These are phyloP conservation scores for Beauveria asiatica DNA, from an alignment of 2,329 filamentous ascomycete genomes.

Conservation along the genomic window DNA sequence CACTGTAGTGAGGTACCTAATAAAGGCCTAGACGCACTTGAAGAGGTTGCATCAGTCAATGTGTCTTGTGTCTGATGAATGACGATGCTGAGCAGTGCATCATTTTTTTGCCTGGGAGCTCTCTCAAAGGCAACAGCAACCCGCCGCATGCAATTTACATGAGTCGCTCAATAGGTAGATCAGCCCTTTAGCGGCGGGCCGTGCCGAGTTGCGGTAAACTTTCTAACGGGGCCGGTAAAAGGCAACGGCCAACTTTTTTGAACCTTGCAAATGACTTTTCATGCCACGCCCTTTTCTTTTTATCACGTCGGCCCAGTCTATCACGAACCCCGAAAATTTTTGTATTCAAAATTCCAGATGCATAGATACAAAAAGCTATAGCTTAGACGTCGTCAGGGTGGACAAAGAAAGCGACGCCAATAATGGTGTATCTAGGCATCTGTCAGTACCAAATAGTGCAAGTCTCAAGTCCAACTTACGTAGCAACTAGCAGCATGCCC, in stretches of 20 bases:
- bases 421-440: constrained; percentile 3
- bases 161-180: not conserved
- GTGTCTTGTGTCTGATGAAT: too few species aligned
- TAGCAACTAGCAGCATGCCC: constrained; percentile 13
- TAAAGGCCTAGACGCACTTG: too few species aligned
- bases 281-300: not conserved
- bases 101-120: too few species aligned
- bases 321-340: not conserved
- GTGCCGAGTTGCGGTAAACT: not conserved
- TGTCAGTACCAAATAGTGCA: not conserved
- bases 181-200: too few species aligned
- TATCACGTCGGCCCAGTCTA: not conserved
- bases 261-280: not conserved
- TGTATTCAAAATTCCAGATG: not conserved
- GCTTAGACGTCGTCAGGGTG: constrained; percentile 6
- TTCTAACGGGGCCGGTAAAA: constrained; percentile 1
- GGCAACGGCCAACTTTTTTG: not conserved
- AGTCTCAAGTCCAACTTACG: constrained; percentile 1
- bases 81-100: too few species aligned
- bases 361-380: too few species aligned
- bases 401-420: constrained; percentile 8
- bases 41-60: too few species aligned
- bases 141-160: too few species aligned
- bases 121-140: too few species aligned
- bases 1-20: too few species aligned